These are phyloP conservation scores for Globisporangium okanoganense DNA, from an alignment of 352 stramenopile species.

Conservation along the genomic window DNA sequence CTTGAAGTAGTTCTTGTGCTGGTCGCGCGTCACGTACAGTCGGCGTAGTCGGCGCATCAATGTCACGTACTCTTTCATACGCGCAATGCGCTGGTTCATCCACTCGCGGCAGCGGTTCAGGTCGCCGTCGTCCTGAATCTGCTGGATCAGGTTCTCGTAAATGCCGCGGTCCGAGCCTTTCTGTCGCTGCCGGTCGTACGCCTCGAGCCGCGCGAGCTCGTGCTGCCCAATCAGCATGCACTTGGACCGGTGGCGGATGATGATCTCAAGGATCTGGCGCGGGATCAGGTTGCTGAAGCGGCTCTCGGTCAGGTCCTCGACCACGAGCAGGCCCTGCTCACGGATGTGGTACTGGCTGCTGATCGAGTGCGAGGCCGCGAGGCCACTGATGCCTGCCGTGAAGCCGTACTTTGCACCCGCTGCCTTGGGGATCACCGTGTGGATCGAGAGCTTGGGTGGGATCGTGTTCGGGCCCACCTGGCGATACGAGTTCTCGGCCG, in stretches of 20 bases:
- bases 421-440: conserved; percentile 75
- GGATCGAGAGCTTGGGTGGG: conserved; percentile 68
- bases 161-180: conserved; percentile 80
- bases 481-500: conserved; percentile 73
- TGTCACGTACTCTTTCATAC: conserved; percentile 70
- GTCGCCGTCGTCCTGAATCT: conserved; percentile 86
- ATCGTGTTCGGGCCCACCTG: conserved; percentile 48
- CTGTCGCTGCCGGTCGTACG: conserved; percentile 70
- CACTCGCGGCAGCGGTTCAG: conserved; percentile 80
- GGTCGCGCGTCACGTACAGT: conserved; percentile 64
- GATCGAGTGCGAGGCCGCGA: conserved; percentile 55
- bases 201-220: conserved; percentile 71
- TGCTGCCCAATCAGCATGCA: conserved; percentile 68
- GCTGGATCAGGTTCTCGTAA: conserved; percentile 87
- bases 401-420: conserved; percentile 63
- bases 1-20: conserved; percentile 84
- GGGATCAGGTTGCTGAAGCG: conserved; percentile 84
- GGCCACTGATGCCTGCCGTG: conserved; percentile 43
- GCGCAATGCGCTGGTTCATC: conserved; percentile 67
- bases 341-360: conserved; percentile 87
- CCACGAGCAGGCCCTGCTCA: conserved; percentile 72
- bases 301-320: conserved; percentile 81
- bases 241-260: conserved; percentile 76
- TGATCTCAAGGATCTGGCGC: conserved; percentile 75
- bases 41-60: conserved; percentile 58